These are phyloP conservation scores for Dioscorea cayenensis DNA, from an alignment of 116 monocot species.

Conservation along the genomic window DNA sequence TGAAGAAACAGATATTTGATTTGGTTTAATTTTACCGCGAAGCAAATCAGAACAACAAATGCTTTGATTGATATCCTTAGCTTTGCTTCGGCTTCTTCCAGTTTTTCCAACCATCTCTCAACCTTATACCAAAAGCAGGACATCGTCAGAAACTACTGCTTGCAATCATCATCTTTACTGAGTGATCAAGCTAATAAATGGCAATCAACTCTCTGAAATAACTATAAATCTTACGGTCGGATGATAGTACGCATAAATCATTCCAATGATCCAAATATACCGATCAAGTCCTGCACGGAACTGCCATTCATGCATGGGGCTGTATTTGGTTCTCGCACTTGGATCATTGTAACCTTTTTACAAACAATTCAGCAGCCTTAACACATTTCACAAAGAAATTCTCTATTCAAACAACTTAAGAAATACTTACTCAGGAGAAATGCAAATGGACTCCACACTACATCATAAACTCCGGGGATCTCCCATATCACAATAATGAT, in stretches of 20 bases:
- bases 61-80: conserved; percentile 55
- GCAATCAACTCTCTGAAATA: neutral
- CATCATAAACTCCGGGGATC: conserved; percentile 24
- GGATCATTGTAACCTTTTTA: conserved; percentile 74
- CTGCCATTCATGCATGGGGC: conserved; percentile 84
- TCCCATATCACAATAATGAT: conserved; percentile 30
- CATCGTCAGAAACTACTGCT: neutral
- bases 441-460: conserved; percentile 28
- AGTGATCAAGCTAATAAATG: neutral
- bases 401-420: neutral
- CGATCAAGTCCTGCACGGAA: conserved; percentile 94
- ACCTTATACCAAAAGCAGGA: conserved; percentile 43
- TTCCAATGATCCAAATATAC: conserved; percentile 94
- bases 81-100: conserved; percentile 77
- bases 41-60: conserved; percentile 35
- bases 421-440: conserved; percentile 20
- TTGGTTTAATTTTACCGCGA: conserved; percentile 37
- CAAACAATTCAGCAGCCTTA: neutral
- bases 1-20: conserved; percentile 1
- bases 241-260: conserved; percentile 97
- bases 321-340: conserved; percentile 53
- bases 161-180: neutral
- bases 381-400: neutral
- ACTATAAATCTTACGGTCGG: conserved; percentile 58
- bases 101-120: conserved; percentile 89